Evolutionary conservation across 345 rosid genomes (phyloP), one percentile per base, ranked within the genome.

Genomic region (Punica granatum): DNA sequence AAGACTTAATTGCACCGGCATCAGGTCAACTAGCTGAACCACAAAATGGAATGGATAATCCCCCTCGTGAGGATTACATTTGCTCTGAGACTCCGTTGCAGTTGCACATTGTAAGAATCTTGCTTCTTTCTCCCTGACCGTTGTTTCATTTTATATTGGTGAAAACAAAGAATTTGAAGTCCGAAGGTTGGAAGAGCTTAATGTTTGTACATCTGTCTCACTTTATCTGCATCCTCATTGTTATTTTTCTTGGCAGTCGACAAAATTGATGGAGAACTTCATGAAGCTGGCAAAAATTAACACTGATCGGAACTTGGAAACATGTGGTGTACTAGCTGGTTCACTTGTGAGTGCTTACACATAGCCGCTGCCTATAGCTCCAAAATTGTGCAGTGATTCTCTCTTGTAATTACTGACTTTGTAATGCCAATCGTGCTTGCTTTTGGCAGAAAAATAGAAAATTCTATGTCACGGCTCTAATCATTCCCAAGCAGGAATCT

Each of bases 281-380:
- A 81, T 94, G 96, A 94, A 86, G 85, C 83, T 94, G 70, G 97
- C 99, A 44, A 84, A 91, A 77, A 82, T 79, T 37, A 94, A 94
- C 79, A 94, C 99, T 34, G 88, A 81, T 59, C 85, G 77, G 70
- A 82, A 91, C 80, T 83, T 94, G 75, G 99, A 94, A 84, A 94
- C 97, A 44, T 94, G 99, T 81, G 99, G 99, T 60, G 82, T 94
- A 65, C 96, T 94, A 69, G 97, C 96, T 59, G 99, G 99, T 71
- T 81, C 90, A 64, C 95, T 94, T 64, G 99, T 94, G 79, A 84
- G 99, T 83, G 43, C 39, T 46, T 37, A 72, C 63, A 66, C 62
- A 69, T 48, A 33, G 31, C 32, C 66, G 71, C 33, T 56, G 18
- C 61, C 32, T 56, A 12, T 56, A 30, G 19, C 26, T 26, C 49